Conservation (phyloP, 106 monocot genomes). For the Phalaenopsis equestris region DNA sequence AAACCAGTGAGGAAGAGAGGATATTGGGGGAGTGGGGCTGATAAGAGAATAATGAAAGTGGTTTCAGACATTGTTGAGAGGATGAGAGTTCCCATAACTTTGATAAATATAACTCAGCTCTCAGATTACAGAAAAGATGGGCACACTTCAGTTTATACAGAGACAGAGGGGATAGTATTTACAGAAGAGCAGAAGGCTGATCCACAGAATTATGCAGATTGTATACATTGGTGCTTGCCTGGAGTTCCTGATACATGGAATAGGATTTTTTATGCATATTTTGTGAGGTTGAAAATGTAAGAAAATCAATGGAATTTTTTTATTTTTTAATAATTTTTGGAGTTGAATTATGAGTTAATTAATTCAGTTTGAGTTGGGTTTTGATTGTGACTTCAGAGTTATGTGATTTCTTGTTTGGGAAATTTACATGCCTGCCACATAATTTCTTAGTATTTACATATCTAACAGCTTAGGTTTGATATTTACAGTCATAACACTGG, state of each 20-base stretch:
- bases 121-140: constrained; percentile 63
- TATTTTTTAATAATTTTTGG: no score
- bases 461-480: no score
- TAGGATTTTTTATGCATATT: constrained; percentile 42
- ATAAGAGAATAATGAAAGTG: constrained; percentile 52
- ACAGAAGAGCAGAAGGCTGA: constrained; percentile 41
- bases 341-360: no score
- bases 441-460: no score
- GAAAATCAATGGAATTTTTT: no score
- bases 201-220: constrained; percentile 40
- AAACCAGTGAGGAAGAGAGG: constrained; percentile 37
- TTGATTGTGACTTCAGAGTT: no score
- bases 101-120: constrained; percentile 64
- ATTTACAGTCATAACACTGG: no score
- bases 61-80: constrained; percentile 31
- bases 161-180: constrained; percentile 25
- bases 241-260: constrained; percentile 76
- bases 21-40: constrained; percentile 52
- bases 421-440: no score
- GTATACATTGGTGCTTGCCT: constrained; percentile 73
- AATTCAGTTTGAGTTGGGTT: no score
- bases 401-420: no score
- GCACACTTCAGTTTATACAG: constrained; percentile 45
- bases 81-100: constrained; percentile 45
- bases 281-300: constrained; percentile 13